Percentiles rank a stretch among this genome's conserved stretches.
These are phyloP conservation scores for Peronospora farinosa DNA, from an alignment of 352 stramenopile genomes.

Conservation along the genomic window DNA sequence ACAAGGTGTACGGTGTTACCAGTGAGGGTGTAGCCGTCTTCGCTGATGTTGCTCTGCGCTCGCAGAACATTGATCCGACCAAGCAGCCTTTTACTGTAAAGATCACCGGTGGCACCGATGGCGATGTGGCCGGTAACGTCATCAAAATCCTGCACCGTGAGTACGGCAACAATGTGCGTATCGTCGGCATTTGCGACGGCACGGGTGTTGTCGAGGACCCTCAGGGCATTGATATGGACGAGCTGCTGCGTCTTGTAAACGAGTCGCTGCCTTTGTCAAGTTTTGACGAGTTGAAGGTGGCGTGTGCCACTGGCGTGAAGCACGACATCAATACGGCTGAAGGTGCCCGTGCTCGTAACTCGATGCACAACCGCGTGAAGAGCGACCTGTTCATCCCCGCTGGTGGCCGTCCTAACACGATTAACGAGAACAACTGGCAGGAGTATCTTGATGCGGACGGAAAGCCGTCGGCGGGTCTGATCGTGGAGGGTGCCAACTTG, in stretches of 20 bases:
- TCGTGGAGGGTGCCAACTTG: slow-evolving; percentile 82
- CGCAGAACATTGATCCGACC: slow-evolving; percentile 69
- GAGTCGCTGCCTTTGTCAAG: slow-evolving; percentile 85
- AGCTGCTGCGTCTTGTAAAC: slow-evolving; percentile 93
- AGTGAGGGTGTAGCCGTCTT: slow-evolving; percentile 81
- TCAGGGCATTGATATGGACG: slow-evolving; percentile 89
- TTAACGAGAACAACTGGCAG: slow-evolving; percentile 84
- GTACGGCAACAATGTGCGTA: slow-evolving; percentile 89
- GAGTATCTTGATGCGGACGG: slow-evolving; percentile 60
- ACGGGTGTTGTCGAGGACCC: slow-evolving; percentile 93
- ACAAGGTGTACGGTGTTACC: slow-evolving; percentile 84
- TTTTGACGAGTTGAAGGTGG: slow-evolving; percentile 47
- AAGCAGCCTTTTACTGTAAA: slow-evolving; percentile 74
- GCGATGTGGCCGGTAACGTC: slow-evolving; percentile 96
- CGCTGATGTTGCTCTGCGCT: slow-evolving; percentile 65
- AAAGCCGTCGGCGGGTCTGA: slow-evolving; percentile 74
- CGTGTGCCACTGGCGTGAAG: slow-evolving; percentile 43
- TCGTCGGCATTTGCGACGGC: slow-evolving; percentile 89
- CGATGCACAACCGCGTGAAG: slow-evolving; percentile 94
- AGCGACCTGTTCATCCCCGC: slow-evolving; percentile 83
- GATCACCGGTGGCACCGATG: slow-evolving; percentile 94
- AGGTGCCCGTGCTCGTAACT: slow-evolving; percentile 92
- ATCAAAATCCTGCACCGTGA: slow-evolving; percentile 96
- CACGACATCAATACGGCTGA: slow-evolving; percentile 77
- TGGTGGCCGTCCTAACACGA: slow-evolving; percentile 74